Percentiles rank a stretch among this genome's conserved stretches.
Evolutionary conservation across 2,329 filamentous ascomycete species (phyloP).

Genomic region (Pseudonectria buxi): DNA sequence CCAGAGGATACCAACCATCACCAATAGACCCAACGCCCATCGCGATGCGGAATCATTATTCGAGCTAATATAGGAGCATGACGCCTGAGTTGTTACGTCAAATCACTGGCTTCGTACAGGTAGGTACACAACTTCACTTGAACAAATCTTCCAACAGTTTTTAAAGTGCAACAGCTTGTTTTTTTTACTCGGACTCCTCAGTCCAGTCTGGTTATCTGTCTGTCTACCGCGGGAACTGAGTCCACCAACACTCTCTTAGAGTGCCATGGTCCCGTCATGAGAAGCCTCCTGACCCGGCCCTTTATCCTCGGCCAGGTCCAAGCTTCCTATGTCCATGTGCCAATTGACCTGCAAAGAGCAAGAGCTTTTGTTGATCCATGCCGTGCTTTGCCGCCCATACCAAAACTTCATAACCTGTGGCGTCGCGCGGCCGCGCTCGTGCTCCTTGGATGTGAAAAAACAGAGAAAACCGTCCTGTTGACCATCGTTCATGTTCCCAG

Average conservation of each 20-base stretch:
- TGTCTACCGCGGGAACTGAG: constrained; percentile 26
- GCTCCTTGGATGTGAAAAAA: constrained; percentile 28
- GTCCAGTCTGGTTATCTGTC: constrained; percentile 25
- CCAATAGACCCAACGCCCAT: too few species aligned
- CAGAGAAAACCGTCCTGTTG: constrained; percentile 29
- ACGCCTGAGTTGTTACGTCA: too few species aligned
- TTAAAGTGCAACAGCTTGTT: constrained; percentile 21
- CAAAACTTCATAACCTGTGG: constrained; percentile 32
- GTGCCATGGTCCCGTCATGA: constrained; percentile 20
- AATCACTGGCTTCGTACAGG: too few species aligned
- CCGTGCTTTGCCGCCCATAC: constrained; percentile 27
- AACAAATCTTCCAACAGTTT: neutral
- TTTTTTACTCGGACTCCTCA: constrained; percentile 27
- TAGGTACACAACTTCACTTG: neutral
- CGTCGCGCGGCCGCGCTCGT: constrained; percentile 32
- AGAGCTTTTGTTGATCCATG: constrained; percentile 24
- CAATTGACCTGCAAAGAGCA: constrained; percentile 24
- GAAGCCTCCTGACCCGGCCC: constrained; percentile 21
- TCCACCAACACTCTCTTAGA: constrained; percentile 14
- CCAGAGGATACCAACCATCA: too few species aligned
- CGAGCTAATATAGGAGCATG: too few species aligned
- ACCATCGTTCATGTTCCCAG: constrained; percentile 26
- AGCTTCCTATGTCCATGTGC: constrained; percentile 24
- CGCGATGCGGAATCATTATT: too few species aligned
- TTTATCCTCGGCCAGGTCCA: constrained; percentile 17